Evolutionary conservation across 345 rosid species (phyloP), one percentile per base, ranked within the genome.

Genomic region (Gossypium sturtianum): DNA sequence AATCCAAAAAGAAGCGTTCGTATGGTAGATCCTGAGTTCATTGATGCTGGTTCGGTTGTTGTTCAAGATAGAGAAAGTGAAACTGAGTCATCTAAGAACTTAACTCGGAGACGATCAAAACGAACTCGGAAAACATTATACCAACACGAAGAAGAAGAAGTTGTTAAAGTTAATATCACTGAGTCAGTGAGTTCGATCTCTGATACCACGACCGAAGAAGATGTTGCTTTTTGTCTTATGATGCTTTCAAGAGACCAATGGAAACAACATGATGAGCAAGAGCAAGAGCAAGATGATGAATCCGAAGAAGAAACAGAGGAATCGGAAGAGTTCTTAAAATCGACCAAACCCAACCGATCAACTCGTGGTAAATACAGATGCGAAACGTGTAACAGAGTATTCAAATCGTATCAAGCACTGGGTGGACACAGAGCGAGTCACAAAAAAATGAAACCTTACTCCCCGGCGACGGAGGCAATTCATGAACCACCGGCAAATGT

Each of bases 371-470:
- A 83, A 69, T 89, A 87, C 85, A 87, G 80, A 76, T 95, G 99
- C 38, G 97, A 91, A 64, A 91, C 97, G 49, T 95, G 99, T 79
- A 89, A 81, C 9, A 90, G 85, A 75, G 86, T 84, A 67, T 95
- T 95, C 49, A 90, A 88, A 79, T 95, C 99, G 13, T 95, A 93
- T 78, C 98, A 93, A 82, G 99, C 98, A 27, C 76, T 95, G 52
- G 97, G 98, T 62, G 95, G 98, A 1, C 99, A 95, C 75, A 75
- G 92, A 71, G 98, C 98, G 67, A 94, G 97, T 61, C 98, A 94
- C 80, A 90, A 87, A 85, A 91, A 87, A 76, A 83, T 86, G 25
- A 86, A 79, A 77, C 74, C 82, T 60, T 20, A 58, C 65, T 29
- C 23, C 12, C 44, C 41, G 41, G 41, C 9, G n/a, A 5, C 54